phyloP scores from a whole-genome alignment of 345 rosid genomes.

The Populus alba region DNA sequence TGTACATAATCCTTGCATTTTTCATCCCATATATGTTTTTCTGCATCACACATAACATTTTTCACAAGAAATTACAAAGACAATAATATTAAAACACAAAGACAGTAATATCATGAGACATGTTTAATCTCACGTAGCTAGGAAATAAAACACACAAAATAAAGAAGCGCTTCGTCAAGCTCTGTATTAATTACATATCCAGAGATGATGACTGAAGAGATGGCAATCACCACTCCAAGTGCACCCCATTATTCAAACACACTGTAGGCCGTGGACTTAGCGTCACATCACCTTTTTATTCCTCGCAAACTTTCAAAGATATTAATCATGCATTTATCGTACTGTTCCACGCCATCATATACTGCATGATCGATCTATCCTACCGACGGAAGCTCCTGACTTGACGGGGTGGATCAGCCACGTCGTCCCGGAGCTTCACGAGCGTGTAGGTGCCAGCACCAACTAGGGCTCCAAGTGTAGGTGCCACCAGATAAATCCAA shows the following conservation, averaged over 20 bases:
- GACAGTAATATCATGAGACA: too few relatives aligned
- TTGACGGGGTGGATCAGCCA: constrained; percentile 57
- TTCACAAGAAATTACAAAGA: too few relatives aligned
- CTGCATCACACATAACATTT: too few relatives aligned
- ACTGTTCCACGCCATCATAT: constrained; percentile 23
- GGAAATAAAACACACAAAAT: too few relatives aligned
- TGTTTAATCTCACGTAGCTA: too few relatives aligned
- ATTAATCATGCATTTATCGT: not conserved
- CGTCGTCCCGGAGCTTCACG: constrained; percentile 73
- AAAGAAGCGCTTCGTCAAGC: too few relatives aligned
- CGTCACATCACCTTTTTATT: constrained; percentile 22
- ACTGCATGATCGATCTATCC: not conserved
- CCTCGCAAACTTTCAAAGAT: constrained; percentile 22
- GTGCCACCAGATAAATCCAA: constrained; percentile 85
- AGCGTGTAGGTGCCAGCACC: constrained; percentile 75
- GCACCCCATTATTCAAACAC: constrained; percentile 18
- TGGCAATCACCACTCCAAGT: not conserved
- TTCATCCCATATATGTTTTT: too few relatives aligned
- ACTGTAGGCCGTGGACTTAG: constrained; percentile 25
- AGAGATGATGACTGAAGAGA: too few relatives aligned
- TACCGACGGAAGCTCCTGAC: constrained; percentile 88
- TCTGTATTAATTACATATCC: too few relatives aligned
- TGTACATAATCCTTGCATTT: too few relatives aligned
- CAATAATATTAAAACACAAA: too few relatives aligned
- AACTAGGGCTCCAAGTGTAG: constrained; percentile 75